Base-by-base conservation (phyloP, 108 stramenopile genomes). In the Cylindrotheca fusiformis region DNA sequence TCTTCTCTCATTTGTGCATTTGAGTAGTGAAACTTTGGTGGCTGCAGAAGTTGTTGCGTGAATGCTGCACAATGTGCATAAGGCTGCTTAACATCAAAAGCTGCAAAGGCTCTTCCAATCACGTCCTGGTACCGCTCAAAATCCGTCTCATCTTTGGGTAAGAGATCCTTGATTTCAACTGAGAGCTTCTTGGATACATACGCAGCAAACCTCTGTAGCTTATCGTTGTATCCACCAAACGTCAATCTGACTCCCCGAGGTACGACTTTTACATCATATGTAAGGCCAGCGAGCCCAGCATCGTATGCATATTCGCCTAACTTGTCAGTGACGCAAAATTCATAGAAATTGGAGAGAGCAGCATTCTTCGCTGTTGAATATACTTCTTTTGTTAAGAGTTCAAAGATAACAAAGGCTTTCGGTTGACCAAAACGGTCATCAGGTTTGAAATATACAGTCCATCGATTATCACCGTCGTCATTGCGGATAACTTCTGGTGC, bases 211-310 rank as follows among this genome's bases (percentile, higher is more conserved):
- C 75, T 55, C 56, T 75, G 41, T 6, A 95, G 73, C 63, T 88
- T 88, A 32, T 87, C 91, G 41, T 89, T 88, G 80, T 88, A 95
- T 22, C 94, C 94, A 3, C 91, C 94, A 67, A 95, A 91, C 6
- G 91, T 89, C 10, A 92, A 23, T 1, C 87, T 69, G 3, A 88
- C 76, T 6, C 94, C 94, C 52, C 90, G 72, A 10, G 88, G 84
- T 0, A 87, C 58, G 41, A 88, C 79, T 32, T 81, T 77, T n/a
- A 89, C 68, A 32, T 89, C 83, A 55, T 87, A 90, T 0, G 78
- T 76, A 24, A 91, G 63, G 14, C 90, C 93, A 19, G 93, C 88
- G 1, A 95, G 76, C 1, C 82, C 45, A 25, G 93, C 93, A 55
- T 81, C 75, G 57, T 82, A 81, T 6, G 91, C 86, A 69, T 89